Evolutionary conservation across 2,329 filamentous ascomycete species (phyloP).

Genomic region (Teratosphaeria zuluensis): DNA sequence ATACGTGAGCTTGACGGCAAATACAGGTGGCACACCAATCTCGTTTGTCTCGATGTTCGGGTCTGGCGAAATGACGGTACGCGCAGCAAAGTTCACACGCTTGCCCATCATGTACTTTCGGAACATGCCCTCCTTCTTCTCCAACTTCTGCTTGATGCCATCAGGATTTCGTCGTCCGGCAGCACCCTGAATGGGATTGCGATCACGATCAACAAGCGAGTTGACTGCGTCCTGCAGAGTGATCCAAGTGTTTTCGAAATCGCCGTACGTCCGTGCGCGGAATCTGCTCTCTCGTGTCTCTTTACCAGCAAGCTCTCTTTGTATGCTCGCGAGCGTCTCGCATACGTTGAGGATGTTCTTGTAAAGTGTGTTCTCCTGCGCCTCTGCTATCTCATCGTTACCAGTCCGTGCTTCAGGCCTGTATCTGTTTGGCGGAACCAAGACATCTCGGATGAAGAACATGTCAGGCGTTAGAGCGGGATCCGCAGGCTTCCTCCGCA

Average conservation of each 20-base stretch:
- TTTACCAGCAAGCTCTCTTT: slow-evolving; percentile 53
- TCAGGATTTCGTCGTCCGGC: slow-evolving; percentile 74
- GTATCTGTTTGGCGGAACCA: slow-evolving; percentile 88
- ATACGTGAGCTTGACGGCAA: slow-evolving; percentile 90
- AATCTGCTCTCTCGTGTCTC: slow-evolving; percentile 31
- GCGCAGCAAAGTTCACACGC: slow-evolving; percentile 94
- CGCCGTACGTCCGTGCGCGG: slow-evolving; percentile 55
- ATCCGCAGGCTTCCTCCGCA: background rate
- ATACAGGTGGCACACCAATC: slow-evolving; percentile 96
- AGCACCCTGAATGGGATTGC: slow-evolving; percentile 70
- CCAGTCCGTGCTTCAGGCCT: slow-evolving; percentile 79
- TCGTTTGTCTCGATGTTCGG: slow-evolving; percentile 99
- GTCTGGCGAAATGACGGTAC: slow-evolving; percentile 95
- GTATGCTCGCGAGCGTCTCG: slow-evolving; percentile 63
- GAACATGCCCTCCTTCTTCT: slow-evolving; percentile 98
- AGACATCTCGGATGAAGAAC: slow-evolving; percentile 81
- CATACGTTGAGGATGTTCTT: slow-evolving; percentile 72
- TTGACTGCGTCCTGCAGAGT: slow-evolving; percentile 85
- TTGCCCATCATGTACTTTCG: slow-evolving; percentile 99
- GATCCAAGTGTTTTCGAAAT: slow-evolving; percentile 73
- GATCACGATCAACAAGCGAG: slow-evolving; percentile 79
- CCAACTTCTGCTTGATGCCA: slow-evolving; percentile 93
- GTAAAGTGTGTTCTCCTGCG: slow-evolving; percentile 73
- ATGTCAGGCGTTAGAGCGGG: slow-evolving; percentile 49
- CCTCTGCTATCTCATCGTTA: slow-evolving; percentile 72